Base-by-base conservation (phyloP, 2,329 filamentous ascomycete species). In the Xylariaceae sp. region DNA sequence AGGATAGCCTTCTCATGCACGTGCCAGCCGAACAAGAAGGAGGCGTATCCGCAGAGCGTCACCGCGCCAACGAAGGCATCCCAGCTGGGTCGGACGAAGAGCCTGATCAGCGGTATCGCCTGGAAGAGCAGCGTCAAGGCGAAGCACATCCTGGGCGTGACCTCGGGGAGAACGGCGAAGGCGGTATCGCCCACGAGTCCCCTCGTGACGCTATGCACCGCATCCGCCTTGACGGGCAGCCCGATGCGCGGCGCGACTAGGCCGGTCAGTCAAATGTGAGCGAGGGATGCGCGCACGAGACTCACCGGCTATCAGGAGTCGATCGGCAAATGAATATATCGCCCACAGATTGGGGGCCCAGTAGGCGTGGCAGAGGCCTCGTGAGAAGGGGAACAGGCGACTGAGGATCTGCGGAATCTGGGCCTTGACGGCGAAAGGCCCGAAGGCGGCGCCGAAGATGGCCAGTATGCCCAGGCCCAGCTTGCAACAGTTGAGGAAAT, bases 261-360 rank as follows among this genome's bases (percentile, higher is more conserved):
- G 16, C 14, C 12, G 30, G 44, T 68, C 38, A 72, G 59, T 43
- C 10, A 41, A 19, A 16, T 23, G 12, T 14, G 19, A 23, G 7
- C 14, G 14, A n/a, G 10, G 18, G 29, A 14, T n/a, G 5, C 15
- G 16, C 25, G 17, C 18, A 3, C 15, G 13, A 23, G 32, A 61
- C 78, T 56, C 65, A 93, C 87, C 61, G 49, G 79, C 75, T 39
- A 98, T 94, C 45, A 98, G 57, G 6, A 87, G 62, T 33, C 92
- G 74, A 53, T 98, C 92, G 2, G 73, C 65, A 56, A 96, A 94
- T 0, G 92, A 95, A 61, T 98, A 98, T 55, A 96, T 74, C 0
- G 92, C 90, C 92, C 92, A 98, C 2, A 94, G 67, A 47, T 98
- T 98, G 0, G 92, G 89, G 10, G 92, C 92, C 92, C 92, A 98